phyloP scores from a whole-genome alignment of 495 filamentous ascomycete genomes.

The Tuber indicum region DNA sequence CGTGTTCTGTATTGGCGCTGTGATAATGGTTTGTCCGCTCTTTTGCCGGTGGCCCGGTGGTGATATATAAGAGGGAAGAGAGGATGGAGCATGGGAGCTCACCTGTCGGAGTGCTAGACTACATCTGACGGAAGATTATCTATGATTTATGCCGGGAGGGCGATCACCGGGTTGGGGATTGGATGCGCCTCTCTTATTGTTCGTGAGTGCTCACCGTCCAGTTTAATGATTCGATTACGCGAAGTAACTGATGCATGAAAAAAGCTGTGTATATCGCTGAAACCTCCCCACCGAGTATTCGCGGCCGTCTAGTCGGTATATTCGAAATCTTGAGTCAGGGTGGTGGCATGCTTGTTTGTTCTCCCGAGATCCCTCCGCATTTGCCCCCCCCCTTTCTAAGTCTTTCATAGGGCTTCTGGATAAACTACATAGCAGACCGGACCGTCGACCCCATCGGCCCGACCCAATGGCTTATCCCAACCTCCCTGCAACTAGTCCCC shows the following conservation, averaged over 20 bases:
- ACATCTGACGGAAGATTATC: constrained; percentile 34
- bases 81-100: background rate
- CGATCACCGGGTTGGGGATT: constrained; percentile 44
- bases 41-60: background rate
- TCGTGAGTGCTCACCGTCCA: constrained; percentile 31
- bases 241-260: background rate
- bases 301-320: constrained; percentile 44
- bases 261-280: constrained; percentile 47
- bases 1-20: constrained; percentile 40
- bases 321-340: constrained; percentile 42
- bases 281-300: constrained; percentile 44
- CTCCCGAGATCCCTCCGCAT: constrained; percentile 6
- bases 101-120: constrained; percentile 19
- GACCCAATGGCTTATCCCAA: constrained; percentile 54
- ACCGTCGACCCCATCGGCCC: constrained; percentile 44
- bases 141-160: constrained; percentile 45
- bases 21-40: constrained; percentile 33
- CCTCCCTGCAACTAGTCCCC: constrained; percentile 54
- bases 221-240: background rate
- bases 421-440: constrained; percentile 51
- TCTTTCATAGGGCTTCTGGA: constrained; percentile 43
- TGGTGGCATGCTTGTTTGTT: constrained; percentile 33
- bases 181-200: constrained; percentile 44
- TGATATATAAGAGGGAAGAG: background rate
- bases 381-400: constrained; percentile 1